These are phyloP conservation scores for Penicillium paxilli DNA, from an alignment of 495 filamentous ascomycete species.

Conservation along the genomic window DNA sequence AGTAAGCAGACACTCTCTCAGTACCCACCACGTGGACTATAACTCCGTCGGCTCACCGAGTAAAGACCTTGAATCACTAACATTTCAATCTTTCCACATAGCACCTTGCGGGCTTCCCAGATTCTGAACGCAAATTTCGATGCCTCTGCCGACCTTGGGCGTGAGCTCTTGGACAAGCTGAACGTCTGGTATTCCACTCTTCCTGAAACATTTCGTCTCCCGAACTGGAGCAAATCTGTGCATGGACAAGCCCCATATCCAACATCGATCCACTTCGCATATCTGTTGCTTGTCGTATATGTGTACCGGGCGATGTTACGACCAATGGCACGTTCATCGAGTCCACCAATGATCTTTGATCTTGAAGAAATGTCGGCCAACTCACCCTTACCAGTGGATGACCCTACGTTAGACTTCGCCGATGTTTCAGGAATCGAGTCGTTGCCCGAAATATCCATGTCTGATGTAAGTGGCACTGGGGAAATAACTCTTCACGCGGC, in stretches of 20 bases:
- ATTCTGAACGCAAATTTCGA: constrained; percentile 28
- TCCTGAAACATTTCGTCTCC: constrained; percentile 27
- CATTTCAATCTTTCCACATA: constrained; percentile 1
- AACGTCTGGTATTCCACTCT: constrained; percentile 34
- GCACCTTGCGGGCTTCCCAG: constrained; percentile 36
- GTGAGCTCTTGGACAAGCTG: constrained; percentile 25
- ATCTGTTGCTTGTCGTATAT: constrained; percentile 34
- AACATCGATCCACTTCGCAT: constrained; percentile 37
- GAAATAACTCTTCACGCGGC: constrained; percentile 33
- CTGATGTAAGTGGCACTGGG: constrained; percentile 24
- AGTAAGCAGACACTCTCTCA: constrained; percentile 21
- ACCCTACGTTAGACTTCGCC: constrained; percentile 23
- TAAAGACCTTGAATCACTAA: not conserved
- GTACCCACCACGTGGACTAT: not conserved
- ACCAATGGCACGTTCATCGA: constrained; percentile 34
- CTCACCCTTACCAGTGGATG: constrained; percentile 17
- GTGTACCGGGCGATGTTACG: constrained; percentile 39
- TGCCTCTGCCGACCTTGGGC: constrained; percentile 29
- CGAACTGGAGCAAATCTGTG: constrained; percentile 35
- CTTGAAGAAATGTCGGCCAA: constrained; percentile 27
- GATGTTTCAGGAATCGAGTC: constrained; percentile 24
- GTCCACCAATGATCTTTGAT: constrained; percentile 36
- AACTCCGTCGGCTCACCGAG: not conserved
- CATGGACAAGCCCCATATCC: constrained; percentile 29
- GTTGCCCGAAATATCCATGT: constrained; percentile 26